phyloP scores from a whole-genome alignment of 495 filamentous ascomycete genomes.

The Aspergillus leporis region DNA sequence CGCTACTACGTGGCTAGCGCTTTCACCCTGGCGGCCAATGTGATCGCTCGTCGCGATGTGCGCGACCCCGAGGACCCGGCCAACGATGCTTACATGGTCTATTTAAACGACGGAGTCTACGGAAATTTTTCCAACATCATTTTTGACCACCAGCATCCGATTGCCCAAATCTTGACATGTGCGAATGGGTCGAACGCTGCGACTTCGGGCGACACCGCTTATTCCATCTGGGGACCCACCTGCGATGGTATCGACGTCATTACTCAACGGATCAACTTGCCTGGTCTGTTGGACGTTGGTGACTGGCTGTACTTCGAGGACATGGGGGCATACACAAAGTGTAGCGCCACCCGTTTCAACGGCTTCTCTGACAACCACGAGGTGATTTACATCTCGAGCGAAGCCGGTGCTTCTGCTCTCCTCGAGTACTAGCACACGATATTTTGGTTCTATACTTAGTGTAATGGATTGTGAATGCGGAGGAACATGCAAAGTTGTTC shows the following conservation, averaged over 20 bases:
- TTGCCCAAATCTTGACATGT: constrained; percentile 74
- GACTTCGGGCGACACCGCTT: constrained; percentile 52
- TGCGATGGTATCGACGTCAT: constrained; percentile 98
- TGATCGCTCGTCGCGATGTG: constrained; percentile 93
- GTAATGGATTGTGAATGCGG: not conserved
- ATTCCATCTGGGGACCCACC: constrained; percentile 97
- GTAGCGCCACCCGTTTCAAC: constrained; percentile 96
- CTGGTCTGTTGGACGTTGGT: constrained; percentile 75
- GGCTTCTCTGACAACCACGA: constrained; percentile 94
- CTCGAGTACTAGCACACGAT: constrained; percentile 50
- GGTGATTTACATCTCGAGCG: constrained; percentile 90
- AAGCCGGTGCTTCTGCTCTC: constrained; percentile 79
- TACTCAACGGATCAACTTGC: constrained; percentile 69
- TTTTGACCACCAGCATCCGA: constrained; percentile 94
- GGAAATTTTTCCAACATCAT: constrained; percentile 99
- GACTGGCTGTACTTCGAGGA: constrained; percentile 99
- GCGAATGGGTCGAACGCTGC: constrained; percentile 54
- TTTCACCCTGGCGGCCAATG: constrained; percentile 88
- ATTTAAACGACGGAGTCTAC: constrained; percentile 95
- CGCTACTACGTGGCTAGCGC: constrained; percentile 93
- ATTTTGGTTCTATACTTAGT: constrained; percentile 4
- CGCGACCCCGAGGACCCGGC: constrained; percentile 56
- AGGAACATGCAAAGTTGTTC: not conserved
- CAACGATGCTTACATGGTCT: constrained; percentile 83
- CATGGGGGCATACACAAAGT: constrained; percentile 98